Conservation (phyloP, 371 early-diverging fungal species). For the Mucor piriformis region DNA sequence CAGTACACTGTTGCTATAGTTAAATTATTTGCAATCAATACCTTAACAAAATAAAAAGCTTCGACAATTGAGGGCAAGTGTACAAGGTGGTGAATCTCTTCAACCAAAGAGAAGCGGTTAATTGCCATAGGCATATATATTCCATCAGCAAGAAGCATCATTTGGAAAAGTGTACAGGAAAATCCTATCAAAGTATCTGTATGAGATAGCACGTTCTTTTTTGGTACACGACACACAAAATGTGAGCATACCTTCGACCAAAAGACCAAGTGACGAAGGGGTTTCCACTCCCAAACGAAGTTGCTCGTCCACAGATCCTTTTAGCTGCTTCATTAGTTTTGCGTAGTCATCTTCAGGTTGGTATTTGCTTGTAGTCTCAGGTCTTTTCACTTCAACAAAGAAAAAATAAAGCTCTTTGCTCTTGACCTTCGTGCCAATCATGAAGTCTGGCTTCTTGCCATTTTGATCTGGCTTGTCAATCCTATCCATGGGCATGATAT, state of each 20-base stretch:
- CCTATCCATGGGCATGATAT: constrained; percentile 14
- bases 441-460: constrained; percentile 19
- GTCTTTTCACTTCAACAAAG: constrained; percentile 11
- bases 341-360: constrained; percentile 13
- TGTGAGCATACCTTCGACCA: constrained; percentile 21
- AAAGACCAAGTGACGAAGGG: constrained; percentile 20
- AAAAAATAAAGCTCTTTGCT: constrained; percentile 1
- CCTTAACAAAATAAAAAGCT: constrained; percentile 22
- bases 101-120: constrained; percentile 16
- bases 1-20: constrained; percentile 18
- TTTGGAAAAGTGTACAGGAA: constrained; percentile 14
- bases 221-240: constrained; percentile 16
- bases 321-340: constrained; percentile 21
- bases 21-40: constrained; percentile 23
- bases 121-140: constrained; percentile 22
- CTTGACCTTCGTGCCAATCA: constrained; percentile 18
- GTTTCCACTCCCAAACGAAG: constrained; percentile 11
- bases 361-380: constrained; percentile 1
- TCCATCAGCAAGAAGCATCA: constrained; percentile 20
- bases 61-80: constrained; percentile 16
- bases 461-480: constrained; percentile 11
- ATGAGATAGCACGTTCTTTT: constrained; percentile 21
- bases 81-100: constrained; percentile 15
- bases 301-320: constrained; percentile 17
- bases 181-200: constrained; percentile 18